Evolutionary conservation across 345 rosid genomes (phyloP), one percentile per base, ranked within the genome.

Genomic region (Salix brachista): DNA sequence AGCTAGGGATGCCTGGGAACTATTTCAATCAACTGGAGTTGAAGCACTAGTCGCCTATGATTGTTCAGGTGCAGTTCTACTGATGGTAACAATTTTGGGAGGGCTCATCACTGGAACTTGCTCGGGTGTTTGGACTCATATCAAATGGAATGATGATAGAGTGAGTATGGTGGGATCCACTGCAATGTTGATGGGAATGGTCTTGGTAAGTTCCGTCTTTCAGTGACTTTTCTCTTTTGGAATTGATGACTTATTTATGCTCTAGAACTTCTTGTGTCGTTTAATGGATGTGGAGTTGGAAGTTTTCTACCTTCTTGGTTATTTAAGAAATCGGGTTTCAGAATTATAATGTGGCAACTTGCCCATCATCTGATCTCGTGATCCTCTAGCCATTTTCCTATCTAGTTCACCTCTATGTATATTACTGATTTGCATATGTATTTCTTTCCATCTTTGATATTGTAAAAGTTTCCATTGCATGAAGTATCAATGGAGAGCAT

Each of bases 1-100:
- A 65, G 98, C 99, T 17, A 90, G 99, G 77, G 99, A 96, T 78
- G 99, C 98, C 5, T 96, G 98, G 99, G 99, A 96, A 70, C 79
- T 93, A 77, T 91, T 96, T 78, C 99, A 96, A 81, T 96, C 97
- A 66, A 96, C 99, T 21, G 99, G 99, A 65, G 99, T 96, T 71
- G 99, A 96, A 80, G 91, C 99, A 50, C 93, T 96, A 56, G 89
- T 96, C 46, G 99, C 97, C 25, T 93, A 96, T 81, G 98, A 96
- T 84, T 93, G 98, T 81, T 91, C 97, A 8, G 98, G 98, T 72
- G 99, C 98, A 65, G 98, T 92, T 77, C 87, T 96, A 67, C 81
- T 96, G 66, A 96, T 96, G 99, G 93, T 92, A 76, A 91, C 92
- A 10, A 30, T 96, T 60, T 85, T 91, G 80, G 96, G 99, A 64